Evolutionary conservation across 768 basidiomycete genomes (phyloP).

Genomic region (Tylopilus balloui): DNA sequence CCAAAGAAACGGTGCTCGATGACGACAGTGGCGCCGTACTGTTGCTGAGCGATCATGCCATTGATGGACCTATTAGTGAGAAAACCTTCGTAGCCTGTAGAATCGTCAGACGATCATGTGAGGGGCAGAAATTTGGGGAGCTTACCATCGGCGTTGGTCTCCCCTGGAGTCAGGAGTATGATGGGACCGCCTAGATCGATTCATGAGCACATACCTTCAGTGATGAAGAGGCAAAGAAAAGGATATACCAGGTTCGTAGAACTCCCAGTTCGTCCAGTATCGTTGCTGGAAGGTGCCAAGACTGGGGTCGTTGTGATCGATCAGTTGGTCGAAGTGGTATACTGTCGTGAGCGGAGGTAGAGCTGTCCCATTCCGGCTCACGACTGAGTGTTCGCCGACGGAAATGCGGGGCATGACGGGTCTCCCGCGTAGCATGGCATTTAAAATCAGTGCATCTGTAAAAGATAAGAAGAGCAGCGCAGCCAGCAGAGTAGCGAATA

Average conservation of each 20-base stretch:
- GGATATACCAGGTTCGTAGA: constrained; percentile 48
- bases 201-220: background rate
- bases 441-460: constrained; percentile 18
- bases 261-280: constrained; percentile 69
- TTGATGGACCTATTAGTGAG: constrained; percentile 65
- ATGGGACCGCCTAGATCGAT: constrained; percentile 24
- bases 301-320: constrained; percentile 49
- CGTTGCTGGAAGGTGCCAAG: constrained; percentile 75
- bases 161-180: constrained; percentile 52
- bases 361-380: constrained; percentile 21
- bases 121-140: no score
- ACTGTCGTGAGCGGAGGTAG: constrained; percentile 26
- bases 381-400: constrained; percentile 6
- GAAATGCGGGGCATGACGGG: constrained; percentile 14
- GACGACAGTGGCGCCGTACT: constrained; percentile 58
- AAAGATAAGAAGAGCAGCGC: constrained; percentile 10
- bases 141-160: constrained; percentile 47
- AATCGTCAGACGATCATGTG: background rate
- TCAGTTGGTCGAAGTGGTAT: constrained; percentile 31
- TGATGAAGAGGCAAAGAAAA: background rate
- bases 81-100: constrained; percentile 42
- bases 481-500: constrained; percentile 3
- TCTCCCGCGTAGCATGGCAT: constrained; percentile 19
- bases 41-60: constrained; percentile 61
- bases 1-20: constrained; percentile 76